phyloP scores from a whole-genome alignment of 169 alveolate species.

The Amoebophrya sp. region DNA sequence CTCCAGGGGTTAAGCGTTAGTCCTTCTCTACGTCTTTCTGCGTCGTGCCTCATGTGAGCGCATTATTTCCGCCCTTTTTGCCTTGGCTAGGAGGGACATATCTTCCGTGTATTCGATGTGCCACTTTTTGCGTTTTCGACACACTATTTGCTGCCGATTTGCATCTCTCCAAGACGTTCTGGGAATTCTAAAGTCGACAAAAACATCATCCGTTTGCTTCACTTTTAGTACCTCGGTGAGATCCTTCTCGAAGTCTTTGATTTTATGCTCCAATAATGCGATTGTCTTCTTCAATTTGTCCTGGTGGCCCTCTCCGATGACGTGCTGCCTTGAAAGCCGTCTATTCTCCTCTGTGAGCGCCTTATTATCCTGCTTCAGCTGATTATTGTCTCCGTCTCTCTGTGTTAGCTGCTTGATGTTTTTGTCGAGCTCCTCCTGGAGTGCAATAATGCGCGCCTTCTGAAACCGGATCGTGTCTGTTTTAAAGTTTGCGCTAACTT shows the following conservation, averaged over 20 bases:
- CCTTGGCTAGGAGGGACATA: too few relatives aligned
- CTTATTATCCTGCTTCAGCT: not conserved
- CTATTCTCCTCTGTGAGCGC: slow-evolving; percentile 6
- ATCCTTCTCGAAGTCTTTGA: not conserved
- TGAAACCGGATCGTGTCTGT: slow-evolving; percentile 6
- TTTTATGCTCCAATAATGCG: not conserved
- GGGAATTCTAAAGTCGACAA: too few relatives aligned
- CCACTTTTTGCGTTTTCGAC: too few relatives aligned
- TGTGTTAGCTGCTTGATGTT: not conserved
- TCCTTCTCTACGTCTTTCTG: too few relatives aligned
- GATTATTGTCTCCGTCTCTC: not conserved
- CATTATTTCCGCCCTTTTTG: too few relatives aligned
- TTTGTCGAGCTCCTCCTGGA: slow-evolving; percentile 8
- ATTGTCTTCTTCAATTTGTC: not conserved
- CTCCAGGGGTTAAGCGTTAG: too few relatives aligned
- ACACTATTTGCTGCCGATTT: too few relatives aligned
- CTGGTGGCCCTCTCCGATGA: not conserved
- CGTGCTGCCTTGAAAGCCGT: not conserved
- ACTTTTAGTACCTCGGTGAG: not conserved
- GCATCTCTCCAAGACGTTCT: too few relatives aligned
- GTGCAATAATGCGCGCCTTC: not conserved
- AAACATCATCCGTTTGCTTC: too few relatives aligned
- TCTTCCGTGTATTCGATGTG: too few relatives aligned
- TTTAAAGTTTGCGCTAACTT: too few relatives aligned
- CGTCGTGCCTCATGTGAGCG: too few relatives aligned